Conservation (phyloP, 1,284 basidiomycete species). For the Amylostereum chailletii region DNA sequence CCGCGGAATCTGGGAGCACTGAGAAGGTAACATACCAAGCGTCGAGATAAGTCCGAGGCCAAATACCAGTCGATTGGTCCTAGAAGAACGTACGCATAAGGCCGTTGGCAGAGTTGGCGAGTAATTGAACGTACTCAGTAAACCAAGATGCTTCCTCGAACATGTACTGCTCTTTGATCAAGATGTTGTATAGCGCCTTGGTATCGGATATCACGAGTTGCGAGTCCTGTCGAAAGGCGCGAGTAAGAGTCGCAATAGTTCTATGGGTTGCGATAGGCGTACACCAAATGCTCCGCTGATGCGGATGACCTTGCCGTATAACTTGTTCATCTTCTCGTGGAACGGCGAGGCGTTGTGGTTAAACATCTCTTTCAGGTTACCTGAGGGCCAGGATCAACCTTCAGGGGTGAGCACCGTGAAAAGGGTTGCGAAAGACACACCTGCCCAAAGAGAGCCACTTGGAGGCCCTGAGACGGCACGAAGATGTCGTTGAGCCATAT, state of each 20-base stretch:
- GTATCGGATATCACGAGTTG: background rate
- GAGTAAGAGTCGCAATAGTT: background rate
- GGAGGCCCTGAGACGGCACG: no score
- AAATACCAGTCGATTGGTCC: background rate
- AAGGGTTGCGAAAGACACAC: no score
- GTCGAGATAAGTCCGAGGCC: background rate
- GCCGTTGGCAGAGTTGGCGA: background rate
- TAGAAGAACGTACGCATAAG: background rate
- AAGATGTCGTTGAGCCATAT: no score
- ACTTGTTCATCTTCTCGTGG: background rate
- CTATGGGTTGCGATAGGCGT: background rate
- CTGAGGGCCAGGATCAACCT: no score
- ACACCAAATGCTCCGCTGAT: background rate
- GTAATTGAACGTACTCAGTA: background rate
- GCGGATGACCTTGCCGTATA: background rate
- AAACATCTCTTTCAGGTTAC: no score
- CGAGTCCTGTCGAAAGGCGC: background rate
- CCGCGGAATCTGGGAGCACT: background rate
- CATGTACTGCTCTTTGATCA: background rate
- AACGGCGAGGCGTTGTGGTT: background rate
- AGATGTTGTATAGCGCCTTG: background rate
- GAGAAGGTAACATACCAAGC: background rate
- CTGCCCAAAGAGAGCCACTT: no score
- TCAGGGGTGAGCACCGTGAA: no score
- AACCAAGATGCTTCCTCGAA: background rate